Evolutionary conservation across 345 rosid genomes (phyloP).

Genomic region (Anastatica hierochuntica): DNA sequence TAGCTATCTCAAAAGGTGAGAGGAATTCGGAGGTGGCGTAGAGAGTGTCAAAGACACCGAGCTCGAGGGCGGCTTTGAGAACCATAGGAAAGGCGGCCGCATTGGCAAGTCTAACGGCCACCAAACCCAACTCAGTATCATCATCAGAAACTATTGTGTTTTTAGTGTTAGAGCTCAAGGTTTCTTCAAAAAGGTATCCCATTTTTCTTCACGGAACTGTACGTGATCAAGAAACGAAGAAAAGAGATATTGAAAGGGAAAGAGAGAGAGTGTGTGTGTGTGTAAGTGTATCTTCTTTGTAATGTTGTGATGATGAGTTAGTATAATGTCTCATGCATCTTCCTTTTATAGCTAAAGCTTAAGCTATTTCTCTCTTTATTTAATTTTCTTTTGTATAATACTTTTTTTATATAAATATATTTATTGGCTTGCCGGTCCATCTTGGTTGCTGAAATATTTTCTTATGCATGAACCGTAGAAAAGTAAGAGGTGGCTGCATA

Average conservation of each 20-base stretch:
- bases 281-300: background rate
- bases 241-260: too few relatives aligned
- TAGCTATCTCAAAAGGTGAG: conserved; percentile 34
- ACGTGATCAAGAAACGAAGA: too few relatives aligned
- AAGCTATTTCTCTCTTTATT: background rate
- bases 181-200: conserved; percentile 9
- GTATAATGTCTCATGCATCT: background rate
- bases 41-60: conserved; percentile 33
- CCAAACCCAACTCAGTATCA: conserved; percentile 29
- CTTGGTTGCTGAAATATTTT: conserved; percentile 2
- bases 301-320: conserved; percentile 6
- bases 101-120: conserved; percentile 27
- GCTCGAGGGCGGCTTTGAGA: conserved; percentile 34
- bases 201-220: too few relatives aligned
- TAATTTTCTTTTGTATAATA: background rate
- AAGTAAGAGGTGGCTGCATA: conserved; percentile 5
- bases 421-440: conserved; percentile 9
- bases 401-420: background rate
- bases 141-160: background rate
- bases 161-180: conserved; percentile 5
- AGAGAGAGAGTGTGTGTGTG: too few relatives aligned
- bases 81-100: conserved; percentile 32
- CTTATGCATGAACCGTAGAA: background rate
- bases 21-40: conserved; percentile 15
- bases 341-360: conserved; percentile 12